Evolutionary conservation across 2,329 filamentous ascomycete species (phyloP).

Genomic region (Talaromyces islandicus): DNA sequence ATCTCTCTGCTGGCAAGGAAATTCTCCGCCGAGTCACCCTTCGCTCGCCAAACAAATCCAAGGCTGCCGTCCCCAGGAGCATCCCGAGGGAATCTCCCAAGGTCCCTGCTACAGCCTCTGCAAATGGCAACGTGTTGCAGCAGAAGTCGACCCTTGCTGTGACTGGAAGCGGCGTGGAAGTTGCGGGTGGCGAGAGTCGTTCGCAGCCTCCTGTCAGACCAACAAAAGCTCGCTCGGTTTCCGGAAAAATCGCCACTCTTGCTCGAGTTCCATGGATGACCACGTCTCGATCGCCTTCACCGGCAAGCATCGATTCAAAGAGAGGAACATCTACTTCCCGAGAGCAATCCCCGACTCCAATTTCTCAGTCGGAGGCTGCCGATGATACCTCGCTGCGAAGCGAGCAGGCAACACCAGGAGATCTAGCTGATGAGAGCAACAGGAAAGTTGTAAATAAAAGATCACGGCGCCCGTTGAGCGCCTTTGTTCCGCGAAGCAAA

Average conservation of each 20-base stretch:
- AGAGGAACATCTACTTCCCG: constrained; percentile 20
- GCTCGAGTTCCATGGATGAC: constrained; percentile 47
- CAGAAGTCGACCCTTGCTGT: neutral
- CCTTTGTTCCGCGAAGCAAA: constrained; percentile 30
- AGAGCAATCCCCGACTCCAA: constrained; percentile 20
- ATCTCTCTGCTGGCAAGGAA: constrained; percentile 34
- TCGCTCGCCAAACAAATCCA: constrained; percentile 26
- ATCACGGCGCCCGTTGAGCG: constrained; percentile 35
- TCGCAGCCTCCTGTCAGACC: constrained; percentile 16
- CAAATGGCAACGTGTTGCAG: neutral
- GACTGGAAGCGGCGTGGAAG: neutral
- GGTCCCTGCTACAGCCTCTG: neutral
- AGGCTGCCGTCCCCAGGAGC: constrained; percentile 22
- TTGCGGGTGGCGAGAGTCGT: neutral
- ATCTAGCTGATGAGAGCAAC: constrained; percentile 17
- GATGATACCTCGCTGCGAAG: constrained; percentile 9
- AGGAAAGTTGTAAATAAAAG: constrained; percentile 28
- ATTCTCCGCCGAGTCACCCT: constrained; percentile 37
- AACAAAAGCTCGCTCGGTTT: constrained; percentile 41
- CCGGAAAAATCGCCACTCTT: constrained; percentile 46
- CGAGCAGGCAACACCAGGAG: constrained; percentile 9
- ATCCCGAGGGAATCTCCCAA: neutral
- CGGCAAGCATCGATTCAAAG: constrained; percentile 13
- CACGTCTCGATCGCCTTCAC: constrained; percentile 19
- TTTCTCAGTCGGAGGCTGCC: constrained; percentile 4